Evolutionary conservation across 257 asterid genomes (phyloP).

Genomic region (Eustoma russellianum): DNA sequence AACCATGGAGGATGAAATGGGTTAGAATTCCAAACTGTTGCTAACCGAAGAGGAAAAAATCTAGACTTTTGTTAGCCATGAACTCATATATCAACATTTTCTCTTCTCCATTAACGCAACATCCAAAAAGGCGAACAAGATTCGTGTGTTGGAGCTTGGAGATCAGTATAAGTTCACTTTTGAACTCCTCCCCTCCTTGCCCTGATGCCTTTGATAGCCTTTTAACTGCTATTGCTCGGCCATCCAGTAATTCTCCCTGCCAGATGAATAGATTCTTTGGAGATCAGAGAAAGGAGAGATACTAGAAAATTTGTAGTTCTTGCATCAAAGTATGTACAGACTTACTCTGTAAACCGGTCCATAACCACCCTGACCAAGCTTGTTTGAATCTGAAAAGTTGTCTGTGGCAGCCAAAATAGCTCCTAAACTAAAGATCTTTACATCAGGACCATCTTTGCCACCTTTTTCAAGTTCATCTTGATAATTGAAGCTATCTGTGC

Average conservation of each 20-base stretch:
- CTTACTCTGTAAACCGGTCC: constrained; percentile 52
- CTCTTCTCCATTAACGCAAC: constrained; percentile 44
- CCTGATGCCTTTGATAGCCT: constrained; percentile 44
- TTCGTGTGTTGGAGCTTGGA: constrained; percentile 58
- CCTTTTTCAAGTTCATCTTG: constrained; percentile 12
- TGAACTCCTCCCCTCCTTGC: constrained; percentile 56
- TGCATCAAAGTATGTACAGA: not conserved
- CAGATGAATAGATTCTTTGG: not conserved
- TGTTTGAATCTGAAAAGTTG: constrained; percentile 29
- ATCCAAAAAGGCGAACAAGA: constrained; percentile 50
- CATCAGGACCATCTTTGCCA: constrained; percentile 33
- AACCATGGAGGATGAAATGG: not conserved
- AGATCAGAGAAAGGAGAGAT: too few species aligned
- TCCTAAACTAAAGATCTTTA: constrained; percentile 32
- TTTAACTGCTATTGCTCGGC: constrained; percentile 52
- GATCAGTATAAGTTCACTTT: constrained; percentile 47
- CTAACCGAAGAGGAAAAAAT: constrained; percentile 40
- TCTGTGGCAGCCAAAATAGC: constrained; percentile 40
- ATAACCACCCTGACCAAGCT: constrained; percentile 64
- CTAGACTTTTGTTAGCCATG: constrained; percentile 61
- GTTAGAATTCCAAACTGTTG: not conserved
- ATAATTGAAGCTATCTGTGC: constrained; percentile 13
- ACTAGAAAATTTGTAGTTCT: not conserved
- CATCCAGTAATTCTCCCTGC: constrained; percentile 43
- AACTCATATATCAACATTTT: constrained; percentile 54